phyloP scores from a whole-genome alignment of 2,329 filamentous ascomycete genomes.

The Pseudogymnoascus sp. region DNA sequence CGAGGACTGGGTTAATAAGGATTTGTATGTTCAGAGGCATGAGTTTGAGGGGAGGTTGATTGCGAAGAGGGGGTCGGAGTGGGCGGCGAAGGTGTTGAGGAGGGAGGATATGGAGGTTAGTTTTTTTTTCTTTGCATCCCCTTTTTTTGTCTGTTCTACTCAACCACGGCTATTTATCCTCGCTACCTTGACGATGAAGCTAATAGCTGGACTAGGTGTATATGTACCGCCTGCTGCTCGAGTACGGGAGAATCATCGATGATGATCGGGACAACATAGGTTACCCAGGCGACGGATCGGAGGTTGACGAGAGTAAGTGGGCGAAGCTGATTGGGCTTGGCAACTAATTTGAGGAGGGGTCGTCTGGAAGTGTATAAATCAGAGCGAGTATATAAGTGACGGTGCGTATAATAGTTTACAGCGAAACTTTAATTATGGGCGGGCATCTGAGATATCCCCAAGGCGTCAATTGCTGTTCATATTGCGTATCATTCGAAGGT shows the following conservation, averaged over 20 bases:
- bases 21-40: constrained; percentile 29
- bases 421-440: not conserved
- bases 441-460: not conserved
- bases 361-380: not conserved
- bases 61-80: constrained; percentile 57
- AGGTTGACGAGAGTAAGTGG: constrained; percentile 21
- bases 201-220: constrained; percentile 39
- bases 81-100: constrained; percentile 63
- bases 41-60: constrained; percentile 56
- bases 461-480: not conserved
- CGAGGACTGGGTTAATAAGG: constrained; percentile 37
- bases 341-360: not conserved
- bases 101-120: constrained; percentile 65
- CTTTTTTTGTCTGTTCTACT: not conserved
- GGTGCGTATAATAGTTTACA: not conserved
- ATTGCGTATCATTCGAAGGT: not conserved
- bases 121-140: constrained; percentile 29
- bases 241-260: constrained; percentile 44
- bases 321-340: not conserved
- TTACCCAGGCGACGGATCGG: constrained; percentile 28
- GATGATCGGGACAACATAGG: constrained; percentile 30
- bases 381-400: not conserved
- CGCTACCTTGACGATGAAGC: not conserved
- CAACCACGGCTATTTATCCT: constrained; percentile 9
- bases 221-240: constrained; percentile 57